Conservation (phyloP, 140 eudicot species). For the Flaveria floridana region DNA sequence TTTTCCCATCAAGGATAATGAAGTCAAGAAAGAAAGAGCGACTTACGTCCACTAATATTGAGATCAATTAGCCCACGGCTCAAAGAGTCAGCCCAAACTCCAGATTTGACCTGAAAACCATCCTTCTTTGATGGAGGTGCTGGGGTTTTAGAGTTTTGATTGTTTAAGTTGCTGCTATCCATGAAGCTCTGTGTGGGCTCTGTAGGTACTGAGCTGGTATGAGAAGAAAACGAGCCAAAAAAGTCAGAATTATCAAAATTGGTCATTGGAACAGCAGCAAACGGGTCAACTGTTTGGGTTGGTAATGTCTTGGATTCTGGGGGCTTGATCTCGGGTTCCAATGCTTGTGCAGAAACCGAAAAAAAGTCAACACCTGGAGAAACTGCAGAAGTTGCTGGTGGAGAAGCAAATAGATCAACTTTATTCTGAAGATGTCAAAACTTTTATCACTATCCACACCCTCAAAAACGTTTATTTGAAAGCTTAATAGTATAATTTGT, state of each 20-base stretch:
- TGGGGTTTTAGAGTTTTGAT: constrained; percentile 39
- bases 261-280: constrained; percentile 80
- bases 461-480: neutral
- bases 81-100: constrained; percentile 97
- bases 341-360: constrained; percentile 55
- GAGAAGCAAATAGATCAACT: constrained; percentile 63
- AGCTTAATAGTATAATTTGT: neutral
- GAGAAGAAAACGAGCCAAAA: constrained; percentile 73
- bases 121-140: constrained; percentile 52
- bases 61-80: constrained; percentile 97
- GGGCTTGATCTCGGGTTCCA: constrained; percentile 44
- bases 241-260: constrained; percentile 67
- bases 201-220: constrained; percentile 40
- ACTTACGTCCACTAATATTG: constrained; percentile 93
- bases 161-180: constrained; percentile 34
- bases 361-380: constrained; percentile 71
- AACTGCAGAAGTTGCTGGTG: constrained; percentile 47
- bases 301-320: constrained; percentile 35
- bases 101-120: constrained; percentile 87
- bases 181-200: constrained; percentile 40
- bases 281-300: constrained; percentile 63
- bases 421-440: constrained; percentile 40
- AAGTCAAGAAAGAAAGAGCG: constrained; percentile 4
- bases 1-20: too few species aligned
- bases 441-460: neutral